Percentiles rank a stretch among this genome's conserved stretches.
These are phyloP conservation scores for Candolleomyces efflorescens DNA, from an alignment of 768 basidiomycete species.

Conservation along the genomic window DNA sequence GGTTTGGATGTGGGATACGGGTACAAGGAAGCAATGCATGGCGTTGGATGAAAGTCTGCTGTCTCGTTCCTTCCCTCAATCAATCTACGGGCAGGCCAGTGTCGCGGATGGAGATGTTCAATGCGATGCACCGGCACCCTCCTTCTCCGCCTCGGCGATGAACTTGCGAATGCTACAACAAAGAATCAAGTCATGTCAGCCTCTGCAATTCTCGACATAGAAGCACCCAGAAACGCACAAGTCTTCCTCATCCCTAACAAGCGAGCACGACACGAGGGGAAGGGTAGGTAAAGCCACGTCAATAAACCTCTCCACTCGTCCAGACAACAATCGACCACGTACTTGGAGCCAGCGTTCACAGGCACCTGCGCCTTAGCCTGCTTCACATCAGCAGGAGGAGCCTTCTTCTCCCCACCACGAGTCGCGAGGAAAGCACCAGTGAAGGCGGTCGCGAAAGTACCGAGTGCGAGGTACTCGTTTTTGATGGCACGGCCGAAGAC, in stretches of 20 bases:
- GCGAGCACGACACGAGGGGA: slow-evolving; percentile 9
- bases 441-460: slow-evolving; percentile 54
- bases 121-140: neutral
- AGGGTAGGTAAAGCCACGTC: slow-evolving; percentile 8
- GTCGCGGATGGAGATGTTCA: no score
- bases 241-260: slow-evolving; percentile 70
- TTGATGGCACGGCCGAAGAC: slow-evolving; percentile 78
- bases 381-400: slow-evolving; percentile 42
- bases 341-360: slow-evolving; percentile 66
- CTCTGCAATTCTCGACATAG: slow-evolving; percentile 1
- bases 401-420: slow-evolving; percentile 51
- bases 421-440: slow-evolving; percentile 50
- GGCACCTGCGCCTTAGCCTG: slow-evolving; percentile 64
- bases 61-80: no score
- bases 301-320: neutral
- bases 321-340: slow-evolving; percentile 24
- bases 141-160: neutral
- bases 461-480: slow-evolving; percentile 76
- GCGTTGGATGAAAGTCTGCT: no score
- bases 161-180: neutral
- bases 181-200: neutral
- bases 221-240: slow-evolving; percentile 47
- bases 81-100: no score
- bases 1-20: no score
- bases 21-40: no score